Base-by-base conservation (phyloP, 371 early-diverging fungal species). In the Mortierella sp. region DNA sequence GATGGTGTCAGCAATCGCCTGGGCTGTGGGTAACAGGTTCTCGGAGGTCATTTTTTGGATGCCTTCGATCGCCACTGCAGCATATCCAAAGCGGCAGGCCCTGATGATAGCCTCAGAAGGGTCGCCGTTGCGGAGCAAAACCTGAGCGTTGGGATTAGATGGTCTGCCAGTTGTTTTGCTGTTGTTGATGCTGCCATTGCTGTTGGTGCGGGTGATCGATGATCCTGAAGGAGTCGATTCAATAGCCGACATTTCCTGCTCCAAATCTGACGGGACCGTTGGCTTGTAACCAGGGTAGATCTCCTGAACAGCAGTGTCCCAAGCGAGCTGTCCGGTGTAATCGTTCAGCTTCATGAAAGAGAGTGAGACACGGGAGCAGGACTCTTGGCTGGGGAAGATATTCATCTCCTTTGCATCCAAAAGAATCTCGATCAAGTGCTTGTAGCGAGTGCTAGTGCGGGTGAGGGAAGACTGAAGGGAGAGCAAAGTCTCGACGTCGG, bases 281-380 rank as follows among this genome's bases (percentile, higher is more conserved):
- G 85, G 79, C 35, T 75, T 78, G 72, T 78, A 84, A 70, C 81
- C 81, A 10, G 85, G 85, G 56, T 84, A 79, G n/a, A 84, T 76
- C 49, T 84, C 85, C 71, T 84, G 85, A 27, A 84, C 81, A 6
- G 85, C 85, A 3, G 81, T 81, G 55, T 84, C 81, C 85, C 85
- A 84, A 3, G 85, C 85, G 18, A 81, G 81, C 46, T 81, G 85
- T 14, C 85, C 85, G 3, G 79, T 72, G 55, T 75, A 81, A 38
- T 84, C 85, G 55, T 74, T 71, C 10, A 78, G 51, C 4, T 41
- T 32, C n/a, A 63, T n/a, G 68, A 84, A 84, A 3, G 85, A 78
- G 35, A 75, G 76, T 4, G 85, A 84, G 48, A 84, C 73, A 29
- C 70, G 73, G 18, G 81, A 81, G 76, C 85, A 84, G 0, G 74